phyloP scores from a whole-genome alignment of 73 alveolate species.

The Tetrahymena elliotti region DNA sequence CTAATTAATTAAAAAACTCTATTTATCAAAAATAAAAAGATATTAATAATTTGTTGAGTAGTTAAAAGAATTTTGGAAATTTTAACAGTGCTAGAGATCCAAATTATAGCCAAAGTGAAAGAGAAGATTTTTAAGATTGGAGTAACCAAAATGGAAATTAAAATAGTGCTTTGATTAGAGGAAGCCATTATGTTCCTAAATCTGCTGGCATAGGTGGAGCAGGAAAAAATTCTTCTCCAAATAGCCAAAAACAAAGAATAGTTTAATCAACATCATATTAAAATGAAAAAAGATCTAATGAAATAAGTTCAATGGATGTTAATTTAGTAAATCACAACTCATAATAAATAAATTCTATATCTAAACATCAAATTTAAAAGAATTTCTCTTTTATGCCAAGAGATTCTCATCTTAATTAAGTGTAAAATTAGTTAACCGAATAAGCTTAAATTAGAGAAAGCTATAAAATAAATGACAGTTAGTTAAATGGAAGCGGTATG shows the following conservation, averaged over 20 bases:
- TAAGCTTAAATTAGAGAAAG: not conserved
- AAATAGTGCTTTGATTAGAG: not conserved
- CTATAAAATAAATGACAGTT: not conserved
- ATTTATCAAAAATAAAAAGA: not conserved
- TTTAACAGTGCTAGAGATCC: not conserved
- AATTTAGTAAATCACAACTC: not conserved
- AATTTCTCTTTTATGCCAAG: not conserved
- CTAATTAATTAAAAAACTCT: not conserved
- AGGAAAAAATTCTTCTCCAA: not conserved
- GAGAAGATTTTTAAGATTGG: not conserved
- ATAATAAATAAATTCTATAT: not conserved
- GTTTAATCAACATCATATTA: not conserved
- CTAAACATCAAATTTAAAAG: not conserved
- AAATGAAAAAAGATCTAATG: not conserved
- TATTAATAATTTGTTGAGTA: not conserved
- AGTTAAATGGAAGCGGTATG: not conserved
- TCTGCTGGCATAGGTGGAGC: not conserved
- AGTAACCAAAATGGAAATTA: not conserved
- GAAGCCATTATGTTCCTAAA: not conserved
- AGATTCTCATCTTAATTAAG: not conserved
- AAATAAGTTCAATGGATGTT: not conserved
- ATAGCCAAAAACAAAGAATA: not conserved
- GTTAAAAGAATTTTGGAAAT: not conserved
- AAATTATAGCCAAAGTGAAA: not conserved
- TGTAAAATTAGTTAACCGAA: not conserved